Evolutionary conservation across 2,329 filamentous ascomycete species (phyloP).

Genomic region (Lasiodiplodia sp.): DNA sequence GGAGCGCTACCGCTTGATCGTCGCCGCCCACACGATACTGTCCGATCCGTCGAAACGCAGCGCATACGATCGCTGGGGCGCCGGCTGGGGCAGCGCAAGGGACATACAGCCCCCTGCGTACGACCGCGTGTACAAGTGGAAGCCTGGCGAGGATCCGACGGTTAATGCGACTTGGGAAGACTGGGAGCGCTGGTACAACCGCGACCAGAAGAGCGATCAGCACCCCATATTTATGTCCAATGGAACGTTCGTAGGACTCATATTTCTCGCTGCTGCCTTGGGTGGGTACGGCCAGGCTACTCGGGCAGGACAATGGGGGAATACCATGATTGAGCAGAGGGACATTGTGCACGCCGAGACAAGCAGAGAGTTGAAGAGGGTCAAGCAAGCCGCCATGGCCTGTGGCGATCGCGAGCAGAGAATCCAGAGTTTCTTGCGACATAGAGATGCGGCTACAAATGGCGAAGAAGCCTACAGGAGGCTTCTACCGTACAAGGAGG

Average conservation of each 20-base stretch:
- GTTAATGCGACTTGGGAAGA: conserved; percentile 97
- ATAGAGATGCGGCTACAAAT: conserved; percentile 48
- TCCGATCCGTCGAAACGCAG: conserved; percentile 79
- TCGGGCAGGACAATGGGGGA: conserved; percentile 68
- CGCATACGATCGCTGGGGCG: conserved; percentile 81
- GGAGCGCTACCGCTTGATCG: conserved; percentile 89
- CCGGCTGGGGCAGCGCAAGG: conserved; percentile 73
- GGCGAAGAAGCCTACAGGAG: conserved; percentile 56
- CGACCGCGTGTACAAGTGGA: conserved; percentile 36
- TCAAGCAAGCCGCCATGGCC: conserved; percentile 61
- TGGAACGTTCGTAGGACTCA: conserved; percentile 75
- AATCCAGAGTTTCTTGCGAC: conserved; percentile 77
- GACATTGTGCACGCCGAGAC: conserved; percentile 71
- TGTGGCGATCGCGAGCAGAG: conserved; percentile 57
- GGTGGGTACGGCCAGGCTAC: conserved; percentile 77
- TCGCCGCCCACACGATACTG: conserved; percentile 87
- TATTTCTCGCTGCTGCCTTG: conserved; percentile 72
- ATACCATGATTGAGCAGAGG: conserved; percentile 69
- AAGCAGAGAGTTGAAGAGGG: conserved; percentile 67
- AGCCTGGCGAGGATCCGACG: conserved; percentile 55
- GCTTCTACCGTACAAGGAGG: conserved; percentile 54
- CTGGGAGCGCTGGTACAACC: conserved; percentile 71
- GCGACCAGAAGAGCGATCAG: conserved; percentile 46
- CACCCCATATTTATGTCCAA: conserved; percentile 75
- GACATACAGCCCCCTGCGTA: conserved; percentile 39